Evolutionary conservation across 2,329 filamentous ascomycete genomes (phyloP).

Genomic region (Neonectria punicea): DNA sequence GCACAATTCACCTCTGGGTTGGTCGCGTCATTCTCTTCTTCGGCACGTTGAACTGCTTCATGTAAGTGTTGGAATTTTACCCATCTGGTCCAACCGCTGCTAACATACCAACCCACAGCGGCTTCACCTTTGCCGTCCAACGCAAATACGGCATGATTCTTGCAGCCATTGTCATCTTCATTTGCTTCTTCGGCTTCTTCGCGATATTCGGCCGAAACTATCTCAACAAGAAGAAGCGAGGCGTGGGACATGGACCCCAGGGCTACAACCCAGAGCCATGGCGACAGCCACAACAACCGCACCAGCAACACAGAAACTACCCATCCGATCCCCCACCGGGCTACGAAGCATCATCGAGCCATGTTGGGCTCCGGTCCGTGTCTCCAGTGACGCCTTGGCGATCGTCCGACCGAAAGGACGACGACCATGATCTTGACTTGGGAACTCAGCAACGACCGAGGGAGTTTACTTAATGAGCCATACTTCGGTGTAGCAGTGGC

Average conservation of each 20-base stretch:
- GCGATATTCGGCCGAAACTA: conserved; percentile 47
- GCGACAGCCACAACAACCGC: conserved; percentile 39
- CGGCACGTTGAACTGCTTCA: conserved; percentile 66
- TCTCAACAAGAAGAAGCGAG: conserved; percentile 34
- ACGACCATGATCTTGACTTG: conserved; percentile 47
- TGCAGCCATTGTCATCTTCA: conserved; percentile 58
- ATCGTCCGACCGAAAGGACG: conserved; percentile 39
- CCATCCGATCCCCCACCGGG: conserved; percentile 47
- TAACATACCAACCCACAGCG: conserved; percentile 49
- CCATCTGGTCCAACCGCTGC: not conserved
- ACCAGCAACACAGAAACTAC: conserved; percentile 33
- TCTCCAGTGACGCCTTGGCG: conserved; percentile 45
- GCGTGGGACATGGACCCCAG: conserved; percentile 30
- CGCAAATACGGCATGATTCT: conserved; percentile 59
- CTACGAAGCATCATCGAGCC: conserved; percentile 47
- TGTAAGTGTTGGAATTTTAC: conserved; percentile 53
- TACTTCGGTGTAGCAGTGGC: conserved; percentile 23
- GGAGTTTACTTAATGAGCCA: conserved; percentile 44
- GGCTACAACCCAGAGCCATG: conserved; percentile 46
- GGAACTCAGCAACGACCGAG: conserved; percentile 46
- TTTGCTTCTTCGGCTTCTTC: conserved; percentile 53
- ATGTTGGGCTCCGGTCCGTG: conserved; percentile 43
- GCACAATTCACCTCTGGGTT: conserved; percentile 66
- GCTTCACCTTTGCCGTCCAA: conserved; percentile 66
- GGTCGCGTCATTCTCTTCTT: conserved; percentile 64